phyloP scores from a whole-genome alignment of 176 grass and related monocot species.

The Melocanna baccifera region DNA sequence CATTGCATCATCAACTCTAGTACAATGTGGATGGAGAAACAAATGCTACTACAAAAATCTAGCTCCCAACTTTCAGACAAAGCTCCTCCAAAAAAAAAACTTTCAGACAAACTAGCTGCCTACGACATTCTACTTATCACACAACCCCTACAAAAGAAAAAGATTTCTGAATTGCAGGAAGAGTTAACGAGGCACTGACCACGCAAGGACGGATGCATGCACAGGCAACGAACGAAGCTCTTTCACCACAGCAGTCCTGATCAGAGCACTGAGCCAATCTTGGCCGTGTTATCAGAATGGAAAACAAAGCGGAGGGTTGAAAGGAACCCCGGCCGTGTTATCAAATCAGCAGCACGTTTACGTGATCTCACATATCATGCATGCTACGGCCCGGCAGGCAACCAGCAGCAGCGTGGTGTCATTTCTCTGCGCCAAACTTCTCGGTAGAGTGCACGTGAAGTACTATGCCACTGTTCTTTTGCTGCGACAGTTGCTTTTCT shows the following conservation, averaged over 20 bases:
- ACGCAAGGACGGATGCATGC: background rate
- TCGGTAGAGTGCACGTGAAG: slow-evolving; percentile 18
- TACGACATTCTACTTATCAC: background rate
- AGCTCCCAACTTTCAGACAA: background rate
- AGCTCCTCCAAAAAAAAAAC: too few species aligned
- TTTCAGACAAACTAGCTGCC: background rate
- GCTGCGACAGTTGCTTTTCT: too few species aligned
- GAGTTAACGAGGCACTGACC: background rate
- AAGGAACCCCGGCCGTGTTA: background rate
- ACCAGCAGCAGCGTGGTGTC: slow-evolving; percentile 16
- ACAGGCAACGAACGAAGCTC: background rate
- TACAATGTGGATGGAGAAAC: background rate
- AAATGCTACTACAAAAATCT: background rate
- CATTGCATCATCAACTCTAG: background rate
- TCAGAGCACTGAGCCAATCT: background rate
- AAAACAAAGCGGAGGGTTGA: background rate
- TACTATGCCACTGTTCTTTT: background rate
- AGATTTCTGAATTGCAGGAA: background rate
- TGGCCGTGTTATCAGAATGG: background rate
- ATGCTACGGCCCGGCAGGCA: background rate
- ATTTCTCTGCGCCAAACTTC: slow-evolving; percentile 7
- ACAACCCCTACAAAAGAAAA: background rate
- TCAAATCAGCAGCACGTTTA: slow-evolving; percentile 11
- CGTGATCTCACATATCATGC: background rate
- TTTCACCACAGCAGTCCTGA: background rate